Evolutionary conservation across 2,329 filamentous ascomycete species (phyloP).

Genomic region (Fusarium irregulare): DNA sequence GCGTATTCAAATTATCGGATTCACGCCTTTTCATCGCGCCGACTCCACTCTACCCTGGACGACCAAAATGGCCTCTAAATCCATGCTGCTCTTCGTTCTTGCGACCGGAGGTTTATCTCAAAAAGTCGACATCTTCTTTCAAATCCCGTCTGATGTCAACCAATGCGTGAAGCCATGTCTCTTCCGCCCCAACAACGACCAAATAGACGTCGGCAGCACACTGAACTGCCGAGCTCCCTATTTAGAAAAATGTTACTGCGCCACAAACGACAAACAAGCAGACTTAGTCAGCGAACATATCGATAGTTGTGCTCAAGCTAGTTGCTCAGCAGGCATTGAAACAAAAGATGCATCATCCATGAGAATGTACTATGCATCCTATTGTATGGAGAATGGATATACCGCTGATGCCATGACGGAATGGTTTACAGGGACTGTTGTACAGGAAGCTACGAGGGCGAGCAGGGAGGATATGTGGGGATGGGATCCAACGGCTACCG

Average conservation of each 20-base stretch:
- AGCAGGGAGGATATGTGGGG: not conserved
- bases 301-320: not conserved
- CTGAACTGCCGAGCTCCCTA: conserved; percentile 3
- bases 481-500: not conserved
- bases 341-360: not conserved
- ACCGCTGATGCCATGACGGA: not conserved
- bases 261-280: not conserved
- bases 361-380: conserved; percentile 8
- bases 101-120: not conserved
- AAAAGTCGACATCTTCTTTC: not conserved
- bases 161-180: conserved; percentile 14
- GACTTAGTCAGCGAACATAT: not conserved
- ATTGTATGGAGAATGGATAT: conserved; percentile 5
- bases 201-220: not conserved
- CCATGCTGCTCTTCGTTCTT: not conserved
- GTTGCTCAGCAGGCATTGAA: not conserved
- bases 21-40: no score
- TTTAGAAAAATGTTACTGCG: not conserved
- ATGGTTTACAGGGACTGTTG: conserved; percentile 3
- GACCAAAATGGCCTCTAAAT: not conserved
- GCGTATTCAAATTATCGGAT: not conserved
- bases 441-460: not conserved
- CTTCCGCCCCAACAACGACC: not conserved
- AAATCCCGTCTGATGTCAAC: not conserved
- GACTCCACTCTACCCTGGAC: not conserved